Evolutionary conservation across 345 rosid genomes (phyloP), one percentile per base, ranked within the genome.

Genomic region (Alliaria petiolata): DNA sequence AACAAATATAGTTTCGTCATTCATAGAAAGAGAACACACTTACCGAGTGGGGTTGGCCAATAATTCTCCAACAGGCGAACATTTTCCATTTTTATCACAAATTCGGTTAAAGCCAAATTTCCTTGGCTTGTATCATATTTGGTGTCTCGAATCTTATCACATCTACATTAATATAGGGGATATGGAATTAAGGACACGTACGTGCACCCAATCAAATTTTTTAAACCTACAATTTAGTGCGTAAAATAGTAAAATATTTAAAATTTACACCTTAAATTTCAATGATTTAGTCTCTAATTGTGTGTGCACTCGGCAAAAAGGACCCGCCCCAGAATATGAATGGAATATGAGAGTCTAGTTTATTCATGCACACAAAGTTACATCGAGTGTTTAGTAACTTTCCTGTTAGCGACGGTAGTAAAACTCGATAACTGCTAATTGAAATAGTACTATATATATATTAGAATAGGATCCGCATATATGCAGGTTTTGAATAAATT

Each of bases 61-160:
- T 52, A 20, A 61, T 3, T 62, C 13, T 9, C n/a, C n/a, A 26
- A 12, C 54, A 40, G 4, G 36, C 53, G 17, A 60, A 57, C 67
- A 46, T 61, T 70, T 58, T 47, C 40, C 67, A 15, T 49, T 43
- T 66, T 47, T 35, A 59, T 69, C 36, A 28, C 50, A 25, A 20
- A 46, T 58, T 46, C 57, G 55, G 14, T 69, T n/a, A 35, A 36
- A 69, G 47, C 58, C 47, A 47, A 46, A 25, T 20, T 45, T 45
- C 3, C 26, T 34, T 69, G 54, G 36, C 65, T 69, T 69, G 58
- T 58, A 70, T 62, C 14, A 31, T 6, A 17, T 62, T 71, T 62
- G 52, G 62, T 62, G 10, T 52, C n/a, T 52, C 39, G 15, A 52
- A 53, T 71, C 55, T 71, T 61, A 39, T 19, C 45, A 50, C 16